These are phyloP conservation scores for Penicillium samsonianum DNA, from an alignment of 495 filamentous ascomycete genomes.

Conservation along the genomic window DNA sequence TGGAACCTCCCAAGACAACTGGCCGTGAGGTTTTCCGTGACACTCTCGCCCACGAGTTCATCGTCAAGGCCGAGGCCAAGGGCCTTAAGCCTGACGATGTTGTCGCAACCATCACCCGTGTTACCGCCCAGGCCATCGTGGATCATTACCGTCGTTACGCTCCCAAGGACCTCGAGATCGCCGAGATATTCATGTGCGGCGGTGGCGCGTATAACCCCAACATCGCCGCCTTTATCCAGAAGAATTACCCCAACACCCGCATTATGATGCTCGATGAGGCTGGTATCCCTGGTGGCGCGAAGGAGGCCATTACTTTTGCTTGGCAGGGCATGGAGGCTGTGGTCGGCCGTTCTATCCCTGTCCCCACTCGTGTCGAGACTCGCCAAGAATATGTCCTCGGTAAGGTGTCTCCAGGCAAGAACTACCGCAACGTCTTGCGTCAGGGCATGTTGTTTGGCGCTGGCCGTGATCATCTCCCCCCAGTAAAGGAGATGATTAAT, in stretches of 20 bases:
- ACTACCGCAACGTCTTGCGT: constrained; percentile 53
- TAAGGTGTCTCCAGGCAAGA: constrained; percentile 55
- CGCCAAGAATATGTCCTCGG: constrained; percentile 50
- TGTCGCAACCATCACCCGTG: constrained; percentile 57
- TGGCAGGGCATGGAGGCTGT: constrained; percentile 58
- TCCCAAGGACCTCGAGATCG: constrained; percentile 48
- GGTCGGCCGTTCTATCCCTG: constrained; percentile 52
- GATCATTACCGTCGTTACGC: constrained; percentile 56
- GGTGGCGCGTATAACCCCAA: constrained; percentile 60
- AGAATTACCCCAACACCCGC: constrained; percentile 46
- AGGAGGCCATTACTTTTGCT: constrained; percentile 60
- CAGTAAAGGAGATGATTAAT: constrained; percentile 51
- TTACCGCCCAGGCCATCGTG: constrained; percentile 58
- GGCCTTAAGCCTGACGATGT: constrained; percentile 50
- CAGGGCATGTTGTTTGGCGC: constrained; percentile 52
- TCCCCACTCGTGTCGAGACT: constrained; percentile 54
- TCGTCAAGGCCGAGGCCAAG: constrained; percentile 43
- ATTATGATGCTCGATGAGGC: constrained; percentile 58
- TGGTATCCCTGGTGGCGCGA: constrained; percentile 53
- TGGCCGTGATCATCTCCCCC: constrained; percentile 43
- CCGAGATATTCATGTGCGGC: constrained; percentile 61
- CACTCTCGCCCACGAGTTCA: constrained; percentile 49
- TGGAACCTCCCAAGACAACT: constrained; percentile 57
- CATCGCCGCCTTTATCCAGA: constrained; percentile 52
- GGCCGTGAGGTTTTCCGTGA: constrained; percentile 61